Conservation (phyloP, 139 green algal genomes). For the Mesotaenium endlicherianum region DNA sequence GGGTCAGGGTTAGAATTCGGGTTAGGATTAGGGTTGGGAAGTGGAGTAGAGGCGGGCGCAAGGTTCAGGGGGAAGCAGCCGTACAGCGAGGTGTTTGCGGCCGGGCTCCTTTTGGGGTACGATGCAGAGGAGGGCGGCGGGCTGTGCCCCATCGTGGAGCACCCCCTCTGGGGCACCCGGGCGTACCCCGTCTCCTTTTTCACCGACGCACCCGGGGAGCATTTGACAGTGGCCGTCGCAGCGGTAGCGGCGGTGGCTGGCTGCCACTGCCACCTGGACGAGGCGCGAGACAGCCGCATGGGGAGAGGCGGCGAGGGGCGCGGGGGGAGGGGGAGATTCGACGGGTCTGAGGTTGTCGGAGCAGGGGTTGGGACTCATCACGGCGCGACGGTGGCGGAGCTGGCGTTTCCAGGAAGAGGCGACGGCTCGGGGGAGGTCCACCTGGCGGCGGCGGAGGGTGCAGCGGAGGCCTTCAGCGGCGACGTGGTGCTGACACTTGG, state of each 20-base stretch:
- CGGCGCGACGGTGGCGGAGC: too few species aligned
- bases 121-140: not conserved
- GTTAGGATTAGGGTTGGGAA: too few species aligned
- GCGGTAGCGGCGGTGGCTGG: not conserved
- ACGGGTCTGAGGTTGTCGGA: not conserved
- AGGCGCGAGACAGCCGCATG: not conserved
- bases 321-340: not conserved
- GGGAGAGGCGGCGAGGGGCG: not conserved
- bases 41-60: not conserved
- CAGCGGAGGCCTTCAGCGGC: too few species aligned
- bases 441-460: too few species aligned
- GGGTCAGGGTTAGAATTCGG: too few species aligned
- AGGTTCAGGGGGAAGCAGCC: not conserved
- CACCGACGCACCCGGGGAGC: slow-evolving; percentile 47
- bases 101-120: slow-evolving; percentile 51
- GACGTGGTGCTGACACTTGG: not conserved
- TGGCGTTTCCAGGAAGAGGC: too few species aligned
- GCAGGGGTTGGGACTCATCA: too few species aligned
- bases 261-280: not conserved
- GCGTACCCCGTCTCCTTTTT: slow-evolving; percentile 62
- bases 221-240: slow-evolving; percentile 27
- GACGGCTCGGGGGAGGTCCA: too few species aligned
- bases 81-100: slow-evolving; percentile 61
- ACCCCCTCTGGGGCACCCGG: slow-evolving; percentile 49
- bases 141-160: slow-evolving; percentile 53